A percentile compares a stretch with the other conserved stretches of the same genome.
Conservation (phyloP, 1,139 yeast species). For the Debaryomyces sp. region DNA sequence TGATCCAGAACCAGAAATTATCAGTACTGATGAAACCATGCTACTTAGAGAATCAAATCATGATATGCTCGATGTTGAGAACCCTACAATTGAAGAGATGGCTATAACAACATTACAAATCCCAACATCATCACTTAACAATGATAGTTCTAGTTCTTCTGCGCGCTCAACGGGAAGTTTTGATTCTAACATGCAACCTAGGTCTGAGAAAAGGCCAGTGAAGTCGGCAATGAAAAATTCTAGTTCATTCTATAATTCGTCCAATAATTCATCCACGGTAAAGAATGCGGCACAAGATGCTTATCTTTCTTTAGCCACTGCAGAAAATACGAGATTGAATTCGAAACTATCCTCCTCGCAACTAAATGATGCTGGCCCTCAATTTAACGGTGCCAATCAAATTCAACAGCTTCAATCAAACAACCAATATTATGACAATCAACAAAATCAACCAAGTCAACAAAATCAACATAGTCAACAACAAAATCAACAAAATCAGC, state of each 20-base stretch:
- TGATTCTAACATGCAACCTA: constrained; percentile 25
- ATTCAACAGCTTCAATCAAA: not conserved
- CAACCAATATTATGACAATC: constrained; percentile 4
- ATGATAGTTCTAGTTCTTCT: constrained; percentile 33
- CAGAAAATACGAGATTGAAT: constrained; percentile 74
- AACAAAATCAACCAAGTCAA: constrained; percentile 9
- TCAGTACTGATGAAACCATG: constrained; percentile 19
- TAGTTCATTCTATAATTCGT: constrained; percentile 26
- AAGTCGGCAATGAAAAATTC: constrained; percentile 69
- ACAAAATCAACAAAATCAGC: constrained; percentile 9
- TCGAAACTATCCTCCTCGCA: constrained; percentile 55
- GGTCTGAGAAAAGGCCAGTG: constrained; percentile 40
- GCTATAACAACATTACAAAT: constrained; percentile 16
- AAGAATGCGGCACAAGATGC: constrained; percentile 58
- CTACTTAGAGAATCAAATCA: constrained; percentile 32
- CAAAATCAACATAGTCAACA: not conserved
- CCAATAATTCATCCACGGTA: constrained; percentile 13
- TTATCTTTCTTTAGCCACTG: constrained; percentile 69
- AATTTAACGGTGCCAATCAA: constrained; percentile 10
- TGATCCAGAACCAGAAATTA: constrained; percentile 34
- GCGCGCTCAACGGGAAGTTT: constrained; percentile 30
- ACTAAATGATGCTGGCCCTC: constrained; percentile 21
- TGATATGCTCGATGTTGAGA: not conserved
- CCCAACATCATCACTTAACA: constrained; percentile 14
- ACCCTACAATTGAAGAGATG: not conserved